These are phyloP conservation scores for Erodium trifolium DNA, from an alignment of 441 rosid species.

Conservation along the genomic window DNA sequence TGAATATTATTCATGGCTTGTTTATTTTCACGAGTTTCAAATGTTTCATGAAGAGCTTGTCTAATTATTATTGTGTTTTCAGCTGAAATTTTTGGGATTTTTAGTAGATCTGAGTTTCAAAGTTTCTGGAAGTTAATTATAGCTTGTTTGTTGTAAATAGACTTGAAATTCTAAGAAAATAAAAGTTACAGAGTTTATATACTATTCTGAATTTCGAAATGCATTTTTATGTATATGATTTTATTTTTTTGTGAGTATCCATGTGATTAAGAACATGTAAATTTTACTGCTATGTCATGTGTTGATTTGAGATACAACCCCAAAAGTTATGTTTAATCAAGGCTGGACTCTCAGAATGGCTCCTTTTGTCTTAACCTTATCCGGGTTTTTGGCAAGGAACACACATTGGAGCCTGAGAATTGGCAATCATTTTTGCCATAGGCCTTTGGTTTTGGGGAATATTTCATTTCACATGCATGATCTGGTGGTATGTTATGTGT, in stretches of 20 bases:
- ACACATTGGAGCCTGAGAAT: conserved; percentile 45
- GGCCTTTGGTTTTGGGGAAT: conserved; percentile 53
- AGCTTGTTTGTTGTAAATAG: too few relatives aligned
- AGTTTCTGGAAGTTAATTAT: too few relatives aligned
- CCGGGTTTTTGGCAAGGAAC: conserved; percentile 36
- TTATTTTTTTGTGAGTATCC: too few relatives aligned
- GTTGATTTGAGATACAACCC: conserved; percentile 8
- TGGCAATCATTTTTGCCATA: conserved; percentile 38
- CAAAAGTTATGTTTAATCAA: conserved; percentile 29
- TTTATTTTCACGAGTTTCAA: neutral
- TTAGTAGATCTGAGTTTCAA: too few relatives aligned
- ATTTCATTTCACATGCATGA: conserved; percentile 20
- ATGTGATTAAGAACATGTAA: too few relatives aligned
- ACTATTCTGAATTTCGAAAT: too few relatives aligned
- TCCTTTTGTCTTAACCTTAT: conserved; percentile 21
- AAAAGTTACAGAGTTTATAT: too few relatives aligned
- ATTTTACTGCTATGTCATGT: neutral
- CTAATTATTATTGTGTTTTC: too few relatives aligned
- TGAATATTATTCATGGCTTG: neutral
- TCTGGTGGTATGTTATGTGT: conserved; percentile 10
- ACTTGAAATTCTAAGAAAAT: too few relatives aligned
- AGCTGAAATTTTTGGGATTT: too few relatives aligned
- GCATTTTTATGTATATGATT: too few relatives aligned
- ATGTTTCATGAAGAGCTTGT: too few relatives aligned
- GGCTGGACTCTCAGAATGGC: conserved; percentile 54